Evolutionary conservation across 176 grass and related monocot species (phyloP).

Genomic region (Phyllostachys edulis): DNA sequence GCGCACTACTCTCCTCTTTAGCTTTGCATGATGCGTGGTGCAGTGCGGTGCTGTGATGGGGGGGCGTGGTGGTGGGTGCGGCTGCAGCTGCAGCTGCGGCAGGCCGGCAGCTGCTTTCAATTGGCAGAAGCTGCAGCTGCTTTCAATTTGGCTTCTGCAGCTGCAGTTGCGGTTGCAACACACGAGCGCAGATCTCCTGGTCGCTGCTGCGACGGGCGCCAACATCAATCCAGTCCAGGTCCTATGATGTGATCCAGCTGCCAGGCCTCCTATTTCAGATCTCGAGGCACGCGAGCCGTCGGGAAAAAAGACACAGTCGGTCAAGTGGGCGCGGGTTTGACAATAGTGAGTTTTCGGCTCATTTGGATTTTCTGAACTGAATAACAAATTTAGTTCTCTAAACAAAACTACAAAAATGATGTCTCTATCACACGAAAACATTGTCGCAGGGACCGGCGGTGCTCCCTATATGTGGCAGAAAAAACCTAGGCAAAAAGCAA

Average conservation of each 20-base stretch:
- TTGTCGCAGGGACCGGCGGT: rapidly evolving
- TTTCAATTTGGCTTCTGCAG: slow-evolving; percentile 9
- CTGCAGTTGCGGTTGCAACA: slow-evolving; percentile 30
- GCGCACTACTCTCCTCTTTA: not conserved
- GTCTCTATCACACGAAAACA: too few relatives aligned
- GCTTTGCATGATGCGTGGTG: not conserved
- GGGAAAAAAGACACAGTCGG: too few relatives aligned
- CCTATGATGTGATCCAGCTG: not conserved
- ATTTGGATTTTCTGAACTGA: too few relatives aligned
- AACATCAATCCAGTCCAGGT: not conserved
- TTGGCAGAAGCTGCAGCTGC: not conserved
- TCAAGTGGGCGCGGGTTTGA: too few relatives aligned
- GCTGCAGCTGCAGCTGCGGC: not conserved
- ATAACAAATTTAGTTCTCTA: too few relatives aligned
- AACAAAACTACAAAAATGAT: too few relatives aligned
- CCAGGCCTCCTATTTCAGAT: slow-evolving; percentile 19
- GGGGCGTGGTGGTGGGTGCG: not conserved
- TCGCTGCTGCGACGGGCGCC: not conserved
- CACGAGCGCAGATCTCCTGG: slow-evolving; percentile 40
- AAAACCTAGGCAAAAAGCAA: too few relatives aligned
- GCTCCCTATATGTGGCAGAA: too few relatives aligned
- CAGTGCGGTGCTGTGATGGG: not conserved
- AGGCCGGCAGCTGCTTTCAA: not conserved
- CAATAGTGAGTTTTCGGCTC: too few relatives aligned
- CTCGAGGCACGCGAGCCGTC: slow-evolving; percentile 8